Percentiles rank a stretch among this genome's conserved stretches.
Evolutionary conservation across 208 protist species (phyloP).

Genomic region (Acanthamoeba sp.): DNA sequence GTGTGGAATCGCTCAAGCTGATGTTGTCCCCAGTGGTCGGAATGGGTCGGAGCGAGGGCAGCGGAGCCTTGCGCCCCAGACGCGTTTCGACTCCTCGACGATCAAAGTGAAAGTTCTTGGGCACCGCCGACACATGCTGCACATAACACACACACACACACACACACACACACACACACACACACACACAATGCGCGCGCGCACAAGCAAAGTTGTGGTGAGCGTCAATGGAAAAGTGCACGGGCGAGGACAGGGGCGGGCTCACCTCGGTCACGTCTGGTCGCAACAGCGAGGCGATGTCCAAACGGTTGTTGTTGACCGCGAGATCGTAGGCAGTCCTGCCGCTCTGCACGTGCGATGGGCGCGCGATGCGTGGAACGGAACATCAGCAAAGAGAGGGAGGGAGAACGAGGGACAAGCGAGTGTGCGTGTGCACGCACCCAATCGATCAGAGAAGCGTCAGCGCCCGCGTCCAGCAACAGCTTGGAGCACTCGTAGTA

Average conservation of each 20-base stretch:
- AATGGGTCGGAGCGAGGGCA: not conserved
- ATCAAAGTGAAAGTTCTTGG: conserved; percentile 52
- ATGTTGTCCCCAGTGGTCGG: not conserved
- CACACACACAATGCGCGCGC: not conserved
- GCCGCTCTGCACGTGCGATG: not conserved
- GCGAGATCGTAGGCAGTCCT: conserved; percentile 38
- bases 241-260: not conserved
- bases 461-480: conserved; percentile 14
- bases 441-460: not conserved
- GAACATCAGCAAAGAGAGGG: not conserved
- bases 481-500: conserved; percentile 35
- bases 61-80: not conserved
- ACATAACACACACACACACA: not conserved
- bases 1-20: no score
- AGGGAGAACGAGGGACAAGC: not conserved
- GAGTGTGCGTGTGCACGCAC: not conserved
- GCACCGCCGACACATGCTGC: conserved; percentile 29
- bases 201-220: not conserved
- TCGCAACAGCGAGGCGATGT: conserved; percentile 52
- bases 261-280: conserved; percentile 15
- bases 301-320: conserved; percentile 23
- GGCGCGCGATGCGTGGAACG: not conserved
- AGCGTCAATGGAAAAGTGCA: not conserved
- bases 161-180: not conserved
- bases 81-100: conserved; percentile 6